Evolutionary conservation across 2,329 filamentous ascomycete species (phyloP), one percentile per base, ranked within the genome.

Genomic region (Stemphylium vesicarium): DNA sequence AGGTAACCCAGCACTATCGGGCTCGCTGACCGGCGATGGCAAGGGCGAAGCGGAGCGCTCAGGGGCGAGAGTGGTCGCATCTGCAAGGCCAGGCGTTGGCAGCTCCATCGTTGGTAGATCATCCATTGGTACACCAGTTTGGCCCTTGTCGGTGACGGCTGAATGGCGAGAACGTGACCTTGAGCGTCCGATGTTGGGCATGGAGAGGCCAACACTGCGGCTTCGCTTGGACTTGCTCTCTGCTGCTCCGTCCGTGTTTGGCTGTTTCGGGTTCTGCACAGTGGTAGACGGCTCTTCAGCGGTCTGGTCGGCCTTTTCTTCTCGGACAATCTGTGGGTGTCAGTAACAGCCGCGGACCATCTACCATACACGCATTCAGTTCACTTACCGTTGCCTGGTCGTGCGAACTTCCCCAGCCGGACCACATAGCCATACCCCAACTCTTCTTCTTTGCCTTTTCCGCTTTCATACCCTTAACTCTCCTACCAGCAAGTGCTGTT

Each of bases 401-500:
- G 69, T 97, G 92, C 71, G 90, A 96, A 40, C 89, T 93, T 12
- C 91, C 92, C 90, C 92, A 96, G 1, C 88, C 81, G 44, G 87
- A 90, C 94, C 94, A 98, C 61, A 97, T 78, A 2, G 88, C 85
- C 73, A 97, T 80, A 7, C 89, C 91, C 76, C 89, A 85, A 61
- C 90, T 92, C 80, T 85, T 88, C 62, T 81, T 86, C 70, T 83
- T 82, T 64, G 80, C 81, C 58, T 82, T 81, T n/a, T 80, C 73
- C 62, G 71, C 70, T 50, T 76, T 73, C 78, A 56, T 80, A 69
- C 42, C 79, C 32, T 78, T 78, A 59, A 81, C 82, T 54, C 88
- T 82, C 53, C 91, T 81, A 0, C 90, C 90, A 1, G 90, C 92
- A 9, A 97, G 78, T 0, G 95, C 92, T 38, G 89, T 92, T 0